Evolutionary conservation across 1,139 yeast species (phyloP), one percentile per base, ranked within the genome.

Genomic region (Arxiozyma slooffiae): DNA sequence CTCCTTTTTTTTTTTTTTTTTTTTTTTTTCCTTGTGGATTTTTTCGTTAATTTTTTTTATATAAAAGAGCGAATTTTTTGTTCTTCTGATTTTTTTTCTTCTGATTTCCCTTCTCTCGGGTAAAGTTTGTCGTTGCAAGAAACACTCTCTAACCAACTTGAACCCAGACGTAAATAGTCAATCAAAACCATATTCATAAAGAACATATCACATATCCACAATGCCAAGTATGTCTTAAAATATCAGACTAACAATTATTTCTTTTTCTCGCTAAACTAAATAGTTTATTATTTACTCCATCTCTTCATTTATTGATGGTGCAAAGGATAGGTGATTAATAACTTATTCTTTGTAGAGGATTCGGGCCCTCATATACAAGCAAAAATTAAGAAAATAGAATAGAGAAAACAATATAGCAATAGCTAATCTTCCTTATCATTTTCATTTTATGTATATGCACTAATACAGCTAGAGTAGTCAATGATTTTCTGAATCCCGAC

Each of bases 401-500:
- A 30, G 36, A 30, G 11, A 30, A 4, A 11, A 11, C 36, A 63
- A 53, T 54, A 54, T 52, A 52, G 40, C 36, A 22, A 36, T 21
- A 14, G 22, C 37, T 6, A 34, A 18, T 21, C 39, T 18, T 38
- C 37, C n/a, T n/a, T n/a, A n/a, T n/a, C 38, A 37, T 37, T 37
- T 37, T 38, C 37, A 18, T 18, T 46, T 45, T 16, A 20, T 22
- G 17, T 7, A 14, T 43, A n/a, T 38, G 11, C 38, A 30, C 26
- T 7, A 30, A 14, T 30, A 11, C 14, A 30, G n/a, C 4, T 30
- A 11, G 16, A 30, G 7, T 30, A 30, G 36, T 11, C 14, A 7
- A 30, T 30, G n/a, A n/a, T 4, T 30, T 23, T 20, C 83, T 82
- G 84, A 81, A 83, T 63, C 90, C 90, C 88, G 92, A 84, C 92